Evolutionary conservation across 352 stramenopile genomes (phyloP).

Genomic region (Globisporangium radiosum): DNA sequence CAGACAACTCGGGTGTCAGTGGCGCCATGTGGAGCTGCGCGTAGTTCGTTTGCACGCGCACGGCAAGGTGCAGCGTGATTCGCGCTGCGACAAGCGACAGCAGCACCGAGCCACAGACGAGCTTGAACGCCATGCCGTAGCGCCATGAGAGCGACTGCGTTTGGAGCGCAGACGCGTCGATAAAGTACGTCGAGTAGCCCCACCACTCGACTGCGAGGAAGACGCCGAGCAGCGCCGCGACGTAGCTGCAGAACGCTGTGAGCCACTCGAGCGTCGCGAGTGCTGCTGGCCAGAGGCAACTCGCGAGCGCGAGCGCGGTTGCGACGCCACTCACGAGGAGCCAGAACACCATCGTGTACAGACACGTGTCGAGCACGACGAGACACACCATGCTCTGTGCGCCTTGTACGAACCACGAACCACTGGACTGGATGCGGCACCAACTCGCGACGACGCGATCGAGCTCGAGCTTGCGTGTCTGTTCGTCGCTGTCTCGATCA

Average conservation of each 20-base stretch:
- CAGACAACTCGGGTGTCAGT: neutral
- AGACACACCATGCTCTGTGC: constrained; percentile 50
- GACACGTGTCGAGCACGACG: constrained; percentile 46
- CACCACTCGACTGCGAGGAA: constrained; percentile 44
- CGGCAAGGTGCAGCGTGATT: constrained; percentile 18
- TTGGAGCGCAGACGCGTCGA: constrained; percentile 28
- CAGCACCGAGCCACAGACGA: constrained; percentile 20
- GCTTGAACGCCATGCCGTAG: constrained; percentile 37
- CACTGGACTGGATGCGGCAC: constrained; percentile 24
- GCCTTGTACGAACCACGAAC: constrained; percentile 43
- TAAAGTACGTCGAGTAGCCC: constrained; percentile 43
- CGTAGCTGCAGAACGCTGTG: constrained; percentile 27
- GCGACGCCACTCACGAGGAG: constrained; percentile 20
- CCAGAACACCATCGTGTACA: constrained; percentile 44
- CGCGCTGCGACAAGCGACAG: constrained; percentile 20
- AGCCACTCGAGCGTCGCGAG: neutral
- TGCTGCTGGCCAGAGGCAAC: neutral
- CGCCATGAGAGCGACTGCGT: constrained; percentile 31
- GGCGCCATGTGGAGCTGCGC: constrained; percentile 15
- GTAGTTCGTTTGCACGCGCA: constrained; percentile 7
- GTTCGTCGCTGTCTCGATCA: neutral
- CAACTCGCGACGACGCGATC: constrained; percentile 31
- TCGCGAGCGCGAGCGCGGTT: constrained; percentile 16
- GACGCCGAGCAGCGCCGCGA: constrained; percentile 24
- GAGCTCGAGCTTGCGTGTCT: neutral